Evolutionary conservation across 805 yeast genomes (phyloP).

Genomic region (Cyberlindnera maritima): DNA sequence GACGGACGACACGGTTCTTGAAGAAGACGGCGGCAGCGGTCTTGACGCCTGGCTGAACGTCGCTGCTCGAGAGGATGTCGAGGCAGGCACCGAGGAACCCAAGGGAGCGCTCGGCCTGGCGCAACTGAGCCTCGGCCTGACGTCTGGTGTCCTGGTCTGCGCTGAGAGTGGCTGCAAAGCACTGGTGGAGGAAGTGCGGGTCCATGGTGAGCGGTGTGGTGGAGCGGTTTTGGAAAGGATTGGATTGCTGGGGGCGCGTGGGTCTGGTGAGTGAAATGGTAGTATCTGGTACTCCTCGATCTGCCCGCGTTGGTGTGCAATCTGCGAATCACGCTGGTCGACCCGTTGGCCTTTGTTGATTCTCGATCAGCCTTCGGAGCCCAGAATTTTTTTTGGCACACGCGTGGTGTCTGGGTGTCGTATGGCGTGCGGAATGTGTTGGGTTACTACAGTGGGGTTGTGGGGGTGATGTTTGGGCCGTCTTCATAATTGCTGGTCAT

Average conservation of each 20-base stretch:
- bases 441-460: not conserved
- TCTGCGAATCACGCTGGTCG: not conserved
- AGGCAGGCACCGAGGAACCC: constrained; percentile 85
- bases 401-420: constrained; percentile 1
- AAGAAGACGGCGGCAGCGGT: constrained; percentile 79
- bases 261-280: not conserved
- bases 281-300: not conserved
- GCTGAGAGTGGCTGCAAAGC: constrained; percentile 77
- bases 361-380: not conserved
- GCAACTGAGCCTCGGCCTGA: constrained; percentile 68
- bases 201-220: constrained; percentile 48
- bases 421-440: not conserved
- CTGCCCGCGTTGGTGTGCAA: not conserved
- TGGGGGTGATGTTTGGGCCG: not conserved
- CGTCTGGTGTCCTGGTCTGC: constrained; percentile 59
- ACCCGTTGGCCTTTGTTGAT: not conserved
- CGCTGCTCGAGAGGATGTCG: constrained; percentile 59
- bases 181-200: constrained; percentile 59
- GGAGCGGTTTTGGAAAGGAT: not conserved
- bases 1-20: constrained; percentile 66
- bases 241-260: not conserved
- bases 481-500: too few relatives aligned
- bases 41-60: constrained; percentile 50
- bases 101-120: constrained; percentile 51
- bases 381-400: constrained; percentile 3